Evolutionary conservation across 306 rosid genomes (phyloP).

Genomic region (Luffa aegyptiaca): DNA sequence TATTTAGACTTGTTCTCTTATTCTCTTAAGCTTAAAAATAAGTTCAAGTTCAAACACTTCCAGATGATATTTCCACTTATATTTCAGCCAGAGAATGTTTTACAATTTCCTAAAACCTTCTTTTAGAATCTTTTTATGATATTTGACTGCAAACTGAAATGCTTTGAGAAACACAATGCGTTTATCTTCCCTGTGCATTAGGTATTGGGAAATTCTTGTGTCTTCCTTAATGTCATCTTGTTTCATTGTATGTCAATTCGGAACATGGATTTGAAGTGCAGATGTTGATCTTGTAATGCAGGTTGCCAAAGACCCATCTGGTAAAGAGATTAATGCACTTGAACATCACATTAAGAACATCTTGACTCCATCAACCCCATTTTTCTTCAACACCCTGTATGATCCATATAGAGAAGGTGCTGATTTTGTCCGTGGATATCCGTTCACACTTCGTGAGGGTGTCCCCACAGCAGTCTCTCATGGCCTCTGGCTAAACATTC

Average conservation of each 20-base stretch:
- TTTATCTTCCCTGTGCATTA: not conserved
- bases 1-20: not conserved
- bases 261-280: not conserved
- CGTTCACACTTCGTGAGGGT: constrained; percentile 69
- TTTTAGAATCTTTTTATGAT: not conserved
- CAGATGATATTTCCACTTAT: not conserved
- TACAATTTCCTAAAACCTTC: not conserved
- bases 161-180: not conserved
- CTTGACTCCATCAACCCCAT: constrained; percentile 64
- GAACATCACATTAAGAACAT: constrained; percentile 76
- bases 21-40: not conserved
- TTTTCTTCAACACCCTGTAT: constrained; percentile 72
- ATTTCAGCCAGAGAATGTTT: not conserved
- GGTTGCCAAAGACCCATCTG: constrained; percentile 82
- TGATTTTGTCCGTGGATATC: constrained; percentile 83
- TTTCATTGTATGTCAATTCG: not conserved
- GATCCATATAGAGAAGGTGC: constrained; percentile 80
- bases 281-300: constrained; percentile 18
- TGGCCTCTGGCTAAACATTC: constrained; percentile 84
- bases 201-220: not conserved
- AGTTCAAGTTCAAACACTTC: not conserved
- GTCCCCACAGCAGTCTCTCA: constrained; percentile 73
- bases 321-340: constrained; percentile 61
- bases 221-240: not conserved
- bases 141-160: not conserved